These are phyloP conservation scores for Pythium phragmiticola DNA, from an alignment of 352 stramenopile genomes.

Conservation along the genomic window DNA sequence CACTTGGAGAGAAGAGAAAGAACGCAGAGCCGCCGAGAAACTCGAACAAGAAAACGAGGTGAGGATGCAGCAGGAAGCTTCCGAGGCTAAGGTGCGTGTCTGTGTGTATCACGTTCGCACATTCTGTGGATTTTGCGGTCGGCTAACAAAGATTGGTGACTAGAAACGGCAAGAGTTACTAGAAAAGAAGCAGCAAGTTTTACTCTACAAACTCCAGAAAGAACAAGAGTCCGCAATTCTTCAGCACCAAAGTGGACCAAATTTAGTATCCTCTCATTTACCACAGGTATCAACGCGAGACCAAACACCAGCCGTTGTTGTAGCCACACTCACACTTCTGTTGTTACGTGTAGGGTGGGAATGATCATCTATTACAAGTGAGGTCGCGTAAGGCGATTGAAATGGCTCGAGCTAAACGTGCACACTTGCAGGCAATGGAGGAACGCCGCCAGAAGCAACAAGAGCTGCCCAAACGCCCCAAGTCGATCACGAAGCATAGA, in stretches of 20 bases:
- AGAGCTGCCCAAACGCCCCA: constrained; percentile 44
- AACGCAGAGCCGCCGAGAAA: constrained; percentile 32
- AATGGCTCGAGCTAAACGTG: constrained; percentile 50
- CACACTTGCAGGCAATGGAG: constrained; percentile 44
- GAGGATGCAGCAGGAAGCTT: constrained; percentile 35
- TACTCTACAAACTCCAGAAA: constrained; percentile 76
- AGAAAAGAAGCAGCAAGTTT: constrained; percentile 74
- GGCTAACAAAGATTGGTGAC: not conserved
- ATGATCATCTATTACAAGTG: constrained; percentile 41
- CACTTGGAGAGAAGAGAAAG: constrained; percentile 50
- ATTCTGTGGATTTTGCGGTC: not conserved
- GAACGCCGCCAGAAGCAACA: constrained; percentile 35
- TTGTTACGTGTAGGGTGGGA: constrained; percentile 28
- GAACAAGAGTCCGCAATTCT: constrained; percentile 54
- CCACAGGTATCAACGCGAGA: constrained; percentile 32
- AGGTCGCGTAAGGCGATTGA: constrained; percentile 58
- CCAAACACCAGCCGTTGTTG: not conserved
- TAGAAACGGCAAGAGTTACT: constrained; percentile 47
- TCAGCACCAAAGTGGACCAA: constrained; percentile 1
- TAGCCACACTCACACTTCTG: not conserved
- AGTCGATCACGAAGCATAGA: constrained; percentile 19
- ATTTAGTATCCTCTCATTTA: not conserved
- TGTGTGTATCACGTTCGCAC: not conserved
- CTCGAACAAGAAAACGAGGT: constrained; percentile 31
- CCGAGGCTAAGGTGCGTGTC: constrained; percentile 46